Evolutionary conservation across 306 rosid genomes (phyloP).

Genomic region (Abrus pulchellus): DNA sequence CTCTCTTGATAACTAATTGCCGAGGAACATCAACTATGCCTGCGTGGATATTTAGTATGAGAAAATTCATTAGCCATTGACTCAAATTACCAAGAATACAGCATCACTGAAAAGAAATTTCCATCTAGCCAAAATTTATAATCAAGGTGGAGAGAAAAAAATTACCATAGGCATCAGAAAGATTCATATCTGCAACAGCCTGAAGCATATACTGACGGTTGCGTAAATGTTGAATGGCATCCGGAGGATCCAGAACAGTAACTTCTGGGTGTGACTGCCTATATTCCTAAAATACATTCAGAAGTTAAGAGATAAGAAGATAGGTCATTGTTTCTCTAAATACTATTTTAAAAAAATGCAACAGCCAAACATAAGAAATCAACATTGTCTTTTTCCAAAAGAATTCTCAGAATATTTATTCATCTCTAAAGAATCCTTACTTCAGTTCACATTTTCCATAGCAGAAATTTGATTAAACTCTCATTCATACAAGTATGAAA

Average conservation of each 20-base stretch:
- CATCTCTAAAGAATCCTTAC: neutral
- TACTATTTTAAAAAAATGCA: neutral
- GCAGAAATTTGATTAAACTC: neutral
- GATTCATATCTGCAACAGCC: slow-evolving; percentile 90
- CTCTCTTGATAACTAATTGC: slow-evolving; percentile 89
- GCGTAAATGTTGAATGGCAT: slow-evolving; percentile 84
- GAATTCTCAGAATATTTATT: slow-evolving; percentile 20
- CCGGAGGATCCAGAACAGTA: slow-evolving; percentile 95
- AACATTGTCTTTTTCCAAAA: slow-evolving; percentile 19
- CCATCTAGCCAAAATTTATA: slow-evolving; percentile 16
- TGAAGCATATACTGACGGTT: slow-evolving; percentile 94
- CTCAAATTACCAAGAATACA: slow-evolving; percentile 24
- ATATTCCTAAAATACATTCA: slow-evolving; percentile 70
- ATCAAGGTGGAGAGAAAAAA: slow-evolving; percentile 31
- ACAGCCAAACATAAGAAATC: slow-evolving; percentile 22
- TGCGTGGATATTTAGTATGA: slow-evolving; percentile 46
- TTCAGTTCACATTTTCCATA: slow-evolving; percentile 27
- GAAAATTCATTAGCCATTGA: slow-evolving; percentile 19
- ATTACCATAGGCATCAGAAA: slow-evolving; percentile 80
- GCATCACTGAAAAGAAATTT: neutral
- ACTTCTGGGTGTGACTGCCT: slow-evolving; percentile 88
- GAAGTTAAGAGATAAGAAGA: slow-evolving; percentile 32
- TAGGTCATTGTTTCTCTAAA: neutral
- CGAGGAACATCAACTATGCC: slow-evolving; percentile 83
- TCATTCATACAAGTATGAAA: slow-evolving; percentile 31